phyloP scores from a whole-genome alignment of 768 basidiomycete genomes.

The Tylopilus subfusipes region DNA sequence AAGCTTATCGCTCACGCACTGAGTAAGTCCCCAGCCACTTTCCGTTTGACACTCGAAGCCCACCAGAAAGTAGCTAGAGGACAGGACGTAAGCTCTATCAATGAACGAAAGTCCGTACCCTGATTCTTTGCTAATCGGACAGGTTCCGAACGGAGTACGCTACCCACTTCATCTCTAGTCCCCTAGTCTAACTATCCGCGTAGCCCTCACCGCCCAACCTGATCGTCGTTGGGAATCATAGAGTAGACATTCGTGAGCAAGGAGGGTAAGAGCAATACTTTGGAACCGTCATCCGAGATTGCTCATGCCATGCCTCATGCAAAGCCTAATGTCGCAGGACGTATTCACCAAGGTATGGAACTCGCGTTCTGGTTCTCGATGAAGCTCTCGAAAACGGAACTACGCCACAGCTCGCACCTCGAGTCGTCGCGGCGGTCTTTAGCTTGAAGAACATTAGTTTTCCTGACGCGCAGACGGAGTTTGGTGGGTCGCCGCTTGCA shows the following conservation, averaged over 20 bases:
- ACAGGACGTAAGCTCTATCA: slow-evolving; percentile 27
- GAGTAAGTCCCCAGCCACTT: slow-evolving; percentile 29
- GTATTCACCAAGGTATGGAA: slow-evolving; percentile 17
- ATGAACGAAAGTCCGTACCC: slow-evolving; percentile 14
- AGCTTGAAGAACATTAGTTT: slow-evolving; percentile 36
- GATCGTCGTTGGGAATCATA: slow-evolving; percentile 6
- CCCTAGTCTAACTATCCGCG: not conserved
- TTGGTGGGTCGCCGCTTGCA: slow-evolving; percentile 6
- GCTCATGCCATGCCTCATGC: slow-evolving; percentile 6
- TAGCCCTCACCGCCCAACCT: slow-evolving; percentile 6
- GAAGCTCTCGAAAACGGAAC: slow-evolving; percentile 14
- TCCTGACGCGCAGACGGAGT: not conserved
- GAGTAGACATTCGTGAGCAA: slow-evolving; percentile 10
- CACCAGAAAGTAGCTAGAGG: slow-evolving; percentile 33
- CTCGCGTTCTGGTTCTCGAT: not conserved
- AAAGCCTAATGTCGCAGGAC: slow-evolving; percentile 33
- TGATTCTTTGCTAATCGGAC: slow-evolving; percentile 36
- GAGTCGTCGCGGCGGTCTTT: slow-evolving; percentile 44
- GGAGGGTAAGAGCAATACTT: slow-evolving; percentile 17
- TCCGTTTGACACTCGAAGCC: slow-evolving; percentile 18
- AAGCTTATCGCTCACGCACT: slow-evolving; percentile 47
- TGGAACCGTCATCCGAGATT: not conserved
- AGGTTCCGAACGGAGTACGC: slow-evolving; percentile 41
- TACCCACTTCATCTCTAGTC: not conserved
- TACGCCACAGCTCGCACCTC: slow-evolving; percentile 38